Base-by-base conservation (phyloP, 345 rosid genomes). In the Brassica napus region DNA sequence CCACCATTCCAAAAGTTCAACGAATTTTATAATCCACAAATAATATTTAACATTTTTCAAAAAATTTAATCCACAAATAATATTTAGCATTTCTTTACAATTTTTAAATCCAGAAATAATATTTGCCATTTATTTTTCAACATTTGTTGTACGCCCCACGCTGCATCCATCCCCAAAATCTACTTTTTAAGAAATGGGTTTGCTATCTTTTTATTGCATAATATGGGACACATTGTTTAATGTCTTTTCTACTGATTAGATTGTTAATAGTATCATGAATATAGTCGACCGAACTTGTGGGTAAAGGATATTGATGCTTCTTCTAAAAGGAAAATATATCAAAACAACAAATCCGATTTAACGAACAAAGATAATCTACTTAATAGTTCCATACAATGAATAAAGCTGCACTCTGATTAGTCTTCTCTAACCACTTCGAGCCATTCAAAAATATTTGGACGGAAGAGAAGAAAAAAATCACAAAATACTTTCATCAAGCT, bases 161-260 rank as follows among this genome's bases (percentile, higher is more conserved):
- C 59, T 80, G 54, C 79, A 54, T 74, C 76, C 76, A 80, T 80
- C 79, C 79, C 79, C 75, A 80, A 39, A 74, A 74, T 8, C 65
- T 80, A 18, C 67, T 74, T 74, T 73, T 9, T 6, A 47, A 44
- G 39, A 31, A 72, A 72, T 65, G 54, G 9, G 8, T 16, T 64
- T 55, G 31, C 62, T 44, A 65, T 16, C 2, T 24, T 39, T 52
- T 42, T 42, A 8, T 35, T 72, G 68, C 44, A 59, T 55, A 34
- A 58, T 28, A 57, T 72, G 3, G 34, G 42, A 71, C 54, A 69
- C 34, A 54, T 28, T 28, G 5, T 71, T 39, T 57, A 21, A 7
- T 65, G 72, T 16, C 68, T 72, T 72, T 78, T 72, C 49, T 39
- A 30, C 39, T 55, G 72, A 78, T 72, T 21, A 65, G 72, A 72